A percentile compares a stretch with the other conserved stretches of the same genome.
These are phyloP conservation scores for Myriosclerotinia scirpicola DNA, from an alignment of 2,329 filamentous ascomycete genomes.

Conservation along the genomic window DNA sequence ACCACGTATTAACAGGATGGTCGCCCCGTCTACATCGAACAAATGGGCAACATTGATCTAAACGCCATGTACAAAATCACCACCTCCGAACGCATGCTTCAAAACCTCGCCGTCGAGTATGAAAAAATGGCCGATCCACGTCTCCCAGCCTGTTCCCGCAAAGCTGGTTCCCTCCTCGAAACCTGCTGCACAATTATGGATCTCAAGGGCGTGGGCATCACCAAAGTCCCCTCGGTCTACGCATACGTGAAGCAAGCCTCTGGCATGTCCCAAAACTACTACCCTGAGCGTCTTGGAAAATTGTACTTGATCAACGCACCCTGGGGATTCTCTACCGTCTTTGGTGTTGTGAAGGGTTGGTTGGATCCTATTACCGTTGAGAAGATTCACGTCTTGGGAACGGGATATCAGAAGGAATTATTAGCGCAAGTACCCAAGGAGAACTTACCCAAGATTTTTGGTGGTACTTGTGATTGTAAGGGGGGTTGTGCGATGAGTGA, in stretches of 20 bases:
- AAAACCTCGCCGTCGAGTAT: constrained; percentile 96
- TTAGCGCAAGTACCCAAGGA: constrained; percentile 81
- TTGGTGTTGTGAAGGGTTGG: constrained; percentile 86
- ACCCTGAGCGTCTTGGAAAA: constrained; percentile 93
- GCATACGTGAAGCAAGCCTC: constrained; percentile 83
- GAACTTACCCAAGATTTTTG: constrained; percentile 85
- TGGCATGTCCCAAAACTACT: constrained; percentile 96
- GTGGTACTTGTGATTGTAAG: constrained; percentile 77
- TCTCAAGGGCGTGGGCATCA: constrained; percentile 87
- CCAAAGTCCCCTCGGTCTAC: constrained; percentile 80
- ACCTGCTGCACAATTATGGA: constrained; percentile 99
- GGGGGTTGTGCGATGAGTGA: constrained; percentile 87
- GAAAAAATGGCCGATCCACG: constrained; percentile 93
- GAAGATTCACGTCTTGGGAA: constrained; percentile 91
- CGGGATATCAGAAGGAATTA: constrained; percentile 79
- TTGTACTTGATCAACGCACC: constrained; percentile 98
- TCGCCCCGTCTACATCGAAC: constrained; percentile 94
- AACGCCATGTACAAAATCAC: constrained; percentile 91
- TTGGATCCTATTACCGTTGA: constrained; percentile 93
- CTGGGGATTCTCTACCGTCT: constrained; percentile 89
- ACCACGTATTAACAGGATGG: constrained; percentile 65
- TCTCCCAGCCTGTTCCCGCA: constrained; percentile 92
- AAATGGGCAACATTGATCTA: constrained; percentile 90
- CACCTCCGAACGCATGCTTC: constrained; percentile 86
- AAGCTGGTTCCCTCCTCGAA: constrained; percentile 84